Evolutionary conservation across 2,329 filamentous ascomycete species (phyloP), one percentile per base, ranked within the genome.

Genomic region (Alternaria consortialis): DNA sequence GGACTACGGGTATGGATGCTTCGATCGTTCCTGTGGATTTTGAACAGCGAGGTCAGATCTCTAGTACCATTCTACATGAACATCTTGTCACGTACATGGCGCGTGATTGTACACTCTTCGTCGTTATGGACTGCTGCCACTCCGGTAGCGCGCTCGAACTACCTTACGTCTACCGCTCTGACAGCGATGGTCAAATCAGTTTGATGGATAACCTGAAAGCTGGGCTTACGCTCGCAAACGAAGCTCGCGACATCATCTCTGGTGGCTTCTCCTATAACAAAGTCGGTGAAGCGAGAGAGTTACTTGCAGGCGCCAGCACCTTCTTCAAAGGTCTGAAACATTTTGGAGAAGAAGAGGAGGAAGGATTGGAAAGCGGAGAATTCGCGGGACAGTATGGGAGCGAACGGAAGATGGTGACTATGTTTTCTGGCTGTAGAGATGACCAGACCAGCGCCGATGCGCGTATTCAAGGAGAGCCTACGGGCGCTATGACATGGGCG

Each of bases 91-190:
- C 83, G 1, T 75, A 77, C 1, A 78, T 88, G 73, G 81, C 84
- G 23, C 80, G 84, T 0, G 79, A 76, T 12, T 84, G 82, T 63
- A 83, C 83, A 1, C 78, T 87, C 13, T 86, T 85, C 69, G 81
- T 87, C 64, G 75, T 88, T 29, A 84, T 89, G 67, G 87, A 89
- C 71, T 88, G 86, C 74, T 89, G 87, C 68, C 87, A 88, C 72
- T 86, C 84, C 2, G 86, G 86, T 31, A 87, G 85, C 0, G 86
- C 85, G 0, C 80, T 87, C 40, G 86, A 88, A 60, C 74, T 89
- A 1, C 86, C 87, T 0, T 88, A 80, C 61, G 83, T 88, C 20
- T 88, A 85, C 70, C 84, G 85, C 25, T 81, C 81, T 4, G 85
- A 88, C 65, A 81, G 81, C 27, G 83, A 87, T 11, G 86, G 86